These are phyloP conservation scores for Microbotryum violaceum DNA, from an alignment of 1,284 basidiomycete species.

Conservation along the genomic window DNA sequence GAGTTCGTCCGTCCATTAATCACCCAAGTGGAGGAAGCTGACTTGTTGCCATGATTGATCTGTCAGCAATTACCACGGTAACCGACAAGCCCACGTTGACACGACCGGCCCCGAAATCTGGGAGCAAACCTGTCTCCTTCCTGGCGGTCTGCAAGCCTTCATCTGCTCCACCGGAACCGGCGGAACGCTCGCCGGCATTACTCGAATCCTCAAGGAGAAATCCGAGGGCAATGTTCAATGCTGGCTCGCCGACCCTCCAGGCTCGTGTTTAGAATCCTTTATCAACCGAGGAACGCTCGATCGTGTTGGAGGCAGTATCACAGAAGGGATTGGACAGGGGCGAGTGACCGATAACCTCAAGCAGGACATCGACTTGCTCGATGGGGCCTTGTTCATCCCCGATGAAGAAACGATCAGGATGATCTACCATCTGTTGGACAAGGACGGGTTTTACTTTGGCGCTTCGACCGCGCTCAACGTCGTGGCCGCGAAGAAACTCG, in stretches of 20 bases:
- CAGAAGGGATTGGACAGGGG: slow-evolving; percentile 97
- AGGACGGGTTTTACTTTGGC: slow-evolving; percentile 93
- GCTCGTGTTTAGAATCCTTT: slow-evolving; percentile 83
- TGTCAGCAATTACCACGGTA: slow-evolving; percentile 44
- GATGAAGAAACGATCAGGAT: slow-evolving; percentile 87
- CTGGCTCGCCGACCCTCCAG: slow-evolving; percentile 94
- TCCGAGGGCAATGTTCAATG: slow-evolving; percentile 72
- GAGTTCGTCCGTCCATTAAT: background rate
- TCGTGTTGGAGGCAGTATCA: slow-evolving; percentile 80
- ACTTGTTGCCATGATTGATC: background rate
- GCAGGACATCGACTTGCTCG: slow-evolving; percentile 70
- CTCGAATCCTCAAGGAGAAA: slow-evolving; percentile 76
- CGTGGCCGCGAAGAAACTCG: slow-evolving; percentile 83
- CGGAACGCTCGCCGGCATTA: slow-evolving; percentile 85
- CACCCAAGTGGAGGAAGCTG: slow-evolving; percentile 59
- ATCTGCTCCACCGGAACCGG: slow-evolving; percentile 92
- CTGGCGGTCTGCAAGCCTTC: slow-evolving; percentile 65
- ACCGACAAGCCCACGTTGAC: slow-evolving; percentile 78
- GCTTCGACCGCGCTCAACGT: slow-evolving; percentile 94
- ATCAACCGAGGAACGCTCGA: slow-evolving; percentile 71
- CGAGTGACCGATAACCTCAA: slow-evolving; percentile 90
- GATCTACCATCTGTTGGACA: slow-evolving; percentile 86
- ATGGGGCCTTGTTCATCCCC: slow-evolving; percentile 75
- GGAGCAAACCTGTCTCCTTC: slow-evolving; percentile 60
- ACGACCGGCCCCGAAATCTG: slow-evolving; percentile 96